Evolutionary conservation across 345 rosid genomes (phyloP).

Genomic region (Eutrema yunnanense): DNA sequence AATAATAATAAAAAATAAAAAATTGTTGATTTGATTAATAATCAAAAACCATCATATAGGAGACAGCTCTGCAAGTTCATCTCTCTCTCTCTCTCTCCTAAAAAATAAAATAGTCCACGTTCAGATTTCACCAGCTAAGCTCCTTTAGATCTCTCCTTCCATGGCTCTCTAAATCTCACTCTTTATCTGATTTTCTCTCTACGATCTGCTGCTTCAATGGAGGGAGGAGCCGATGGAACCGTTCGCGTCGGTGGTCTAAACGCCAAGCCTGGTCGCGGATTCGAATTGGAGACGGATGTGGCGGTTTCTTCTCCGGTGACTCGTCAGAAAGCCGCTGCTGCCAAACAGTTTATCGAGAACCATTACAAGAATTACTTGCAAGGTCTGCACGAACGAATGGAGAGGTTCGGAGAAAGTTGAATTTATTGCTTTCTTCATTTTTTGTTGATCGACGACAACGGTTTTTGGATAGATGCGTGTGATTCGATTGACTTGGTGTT

Average conservation of each 20-base stretch:
- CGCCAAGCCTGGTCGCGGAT: slow-evolving; percentile 54
- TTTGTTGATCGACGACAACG: neutral
- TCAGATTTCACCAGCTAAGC: slow-evolving; percentile 13
- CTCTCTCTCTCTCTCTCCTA: neutral
- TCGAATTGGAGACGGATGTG: slow-evolving; percentile 57
- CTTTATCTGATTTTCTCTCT: neutral
- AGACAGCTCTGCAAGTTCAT: slow-evolving; percentile 30
- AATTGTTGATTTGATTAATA: neutral
- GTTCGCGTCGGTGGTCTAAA: slow-evolving; percentile 60
- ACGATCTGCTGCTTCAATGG: slow-evolving; percentile 39
- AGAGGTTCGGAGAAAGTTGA: slow-evolving; percentile 44
- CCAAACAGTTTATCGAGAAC: slow-evolving; percentile 96
- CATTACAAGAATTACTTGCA: slow-evolving; percentile 90
- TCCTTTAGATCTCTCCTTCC: slow-evolving; percentile 15
- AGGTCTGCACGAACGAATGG: slow-evolving; percentile 91
- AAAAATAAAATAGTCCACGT: slow-evolving; percentile 22
- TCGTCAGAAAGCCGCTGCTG: slow-evolving; percentile 95
- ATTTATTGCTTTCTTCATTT: neutral
- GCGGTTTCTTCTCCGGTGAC: slow-evolving; percentile 95
- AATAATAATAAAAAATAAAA: too few species aligned
- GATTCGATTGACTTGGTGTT: slow-evolving; percentile 9
- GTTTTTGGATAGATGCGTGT: neutral
- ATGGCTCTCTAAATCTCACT: slow-evolving; percentile 14
- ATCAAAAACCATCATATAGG: neutral
- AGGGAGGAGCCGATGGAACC: slow-evolving; percentile 86